A percentile compares a stretch with the other conserved stretches of the same genome.
phyloP scores from a whole-genome alignment of 2,329 filamentous ascomycete species.

The Ceratocystis huliohia region DNA sequence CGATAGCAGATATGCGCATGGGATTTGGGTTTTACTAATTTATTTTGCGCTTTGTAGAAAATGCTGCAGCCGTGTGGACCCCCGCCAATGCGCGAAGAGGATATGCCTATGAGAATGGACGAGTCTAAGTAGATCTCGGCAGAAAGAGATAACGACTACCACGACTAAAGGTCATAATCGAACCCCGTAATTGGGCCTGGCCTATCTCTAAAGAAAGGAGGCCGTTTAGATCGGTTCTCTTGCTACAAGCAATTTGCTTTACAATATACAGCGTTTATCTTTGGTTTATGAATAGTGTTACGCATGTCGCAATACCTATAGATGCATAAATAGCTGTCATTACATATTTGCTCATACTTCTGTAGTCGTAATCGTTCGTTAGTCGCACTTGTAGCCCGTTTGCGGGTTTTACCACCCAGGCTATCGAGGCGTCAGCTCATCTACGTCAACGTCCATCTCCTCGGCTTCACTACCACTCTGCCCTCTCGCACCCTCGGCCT shows the following conservation, averaged over 20 bases:
- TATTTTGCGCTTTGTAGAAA: conserved; percentile 35
- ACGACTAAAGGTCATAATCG: too few relatives aligned
- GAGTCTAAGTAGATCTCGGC: conserved; percentile 13
- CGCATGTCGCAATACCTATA: too few relatives aligned
- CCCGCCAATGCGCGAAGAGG: conserved; percentile 44
- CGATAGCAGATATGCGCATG: too few relatives aligned
- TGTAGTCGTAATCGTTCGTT: background rate
- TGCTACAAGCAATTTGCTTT: too few relatives aligned
- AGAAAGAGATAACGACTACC: background rate
- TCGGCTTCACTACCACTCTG: conserved; percentile 18
- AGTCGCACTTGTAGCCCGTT: background rate
- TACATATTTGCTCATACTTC: background rate
- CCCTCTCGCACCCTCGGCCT: conserved; percentile 24
- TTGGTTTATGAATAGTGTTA: too few relatives aligned
- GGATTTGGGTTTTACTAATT: too few relatives aligned
- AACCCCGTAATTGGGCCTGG: too few relatives aligned
- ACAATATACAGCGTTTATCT: too few relatives aligned
- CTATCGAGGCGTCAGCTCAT: background rate
- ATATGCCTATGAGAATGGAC: conserved; percentile 23
- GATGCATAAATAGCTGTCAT: too few relatives aligned
- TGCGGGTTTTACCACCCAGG: background rate
- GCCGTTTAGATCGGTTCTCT: too few relatives aligned
- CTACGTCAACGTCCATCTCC: conserved; percentile 22
- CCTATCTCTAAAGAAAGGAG: too few relatives aligned
- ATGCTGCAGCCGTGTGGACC: conserved; percentile 52